Base-by-base conservation (phyloP, 2,329 filamentous ascomycete species). In the Elsinoe fawcettii region DNA sequence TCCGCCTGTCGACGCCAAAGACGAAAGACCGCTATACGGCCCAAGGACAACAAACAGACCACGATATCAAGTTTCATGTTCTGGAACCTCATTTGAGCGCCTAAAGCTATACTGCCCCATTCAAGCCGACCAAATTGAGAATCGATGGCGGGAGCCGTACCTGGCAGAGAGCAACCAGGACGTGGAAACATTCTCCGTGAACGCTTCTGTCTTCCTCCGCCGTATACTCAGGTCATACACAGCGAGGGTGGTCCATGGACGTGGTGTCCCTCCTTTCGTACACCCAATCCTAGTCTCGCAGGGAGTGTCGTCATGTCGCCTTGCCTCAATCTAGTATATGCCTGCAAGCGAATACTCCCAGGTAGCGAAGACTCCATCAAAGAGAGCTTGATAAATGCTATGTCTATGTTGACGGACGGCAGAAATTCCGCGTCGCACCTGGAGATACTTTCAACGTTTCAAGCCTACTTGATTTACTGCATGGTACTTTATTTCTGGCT, bases 71-170 rank as follows among this genome's bases (percentile, higher is more conserved):
- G 16, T n/a, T n/a, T 32, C n/a, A n/a, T n/a, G n/a, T n/a, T n/a
- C n/a, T n/a, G n/a, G n/a, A n/a, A n/a, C n/a, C 3, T 32, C 25
- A 14, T 51, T 51, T 12, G n/a, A 30, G 14, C 16, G 37, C 25
- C 20, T 36, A 7, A 16, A 25, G 18, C 37, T 68, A 64, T 36
- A 63, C 63, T 54, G 69, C 63, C 51, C 61, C 62, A 57, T 64
- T 64, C 57, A 62, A 60, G 32, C 61, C 55, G 43, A 63, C 60
- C 25, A 51, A 20, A 51, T 51, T 18, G 23, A 23, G n/a, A 51
- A 30, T 23, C 46, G 46, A 16, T 51, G 46, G 46, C 30, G 30
- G 46, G 32, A 36, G 7, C 25, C 46, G 30, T 51, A 32, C 16
- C 25, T 36, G 7, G 25, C 18, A 9, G 46, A 30, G 16, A 14